Conservation (phyloP, 1,284 basidiomycete species). For the Cryptococcus depauperatus region DNA sequence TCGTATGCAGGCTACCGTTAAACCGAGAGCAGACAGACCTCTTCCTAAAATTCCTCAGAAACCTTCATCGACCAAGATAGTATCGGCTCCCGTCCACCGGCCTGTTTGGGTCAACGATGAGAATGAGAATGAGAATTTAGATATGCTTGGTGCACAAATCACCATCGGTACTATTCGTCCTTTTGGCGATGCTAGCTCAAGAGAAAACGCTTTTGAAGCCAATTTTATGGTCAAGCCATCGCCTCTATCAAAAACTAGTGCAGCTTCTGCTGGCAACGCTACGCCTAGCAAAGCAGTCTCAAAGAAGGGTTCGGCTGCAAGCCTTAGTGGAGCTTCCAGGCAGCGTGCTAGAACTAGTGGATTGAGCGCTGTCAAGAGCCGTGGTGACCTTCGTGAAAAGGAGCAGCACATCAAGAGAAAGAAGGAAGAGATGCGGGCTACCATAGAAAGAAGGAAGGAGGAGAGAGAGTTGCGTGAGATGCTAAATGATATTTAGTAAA, state of each 20-base stretch:
- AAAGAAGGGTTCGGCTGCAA: slow-evolving; percentile 1
- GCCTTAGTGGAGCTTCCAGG: slow-evolving; percentile 7
- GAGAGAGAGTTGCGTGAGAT: slow-evolving; percentile 35
- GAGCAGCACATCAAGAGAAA: slow-evolving; percentile 25
- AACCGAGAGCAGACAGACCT: slow-evolving; percentile 18
- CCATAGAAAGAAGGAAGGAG: slow-evolving; percentile 27
- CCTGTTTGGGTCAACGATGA: neutral
- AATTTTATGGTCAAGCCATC: slow-evolving; percentile 13
- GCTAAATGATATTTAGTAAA: too few relatives aligned
- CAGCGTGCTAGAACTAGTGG: slow-evolving; percentile 12
- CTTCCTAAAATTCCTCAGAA: slow-evolving; percentile 13
- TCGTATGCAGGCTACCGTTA: slow-evolving; percentile 40
- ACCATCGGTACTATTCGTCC: slow-evolving; percentile 13
- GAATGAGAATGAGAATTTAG: neutral
- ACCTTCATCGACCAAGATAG: neutral
- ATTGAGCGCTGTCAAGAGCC: slow-evolving; percentile 24
- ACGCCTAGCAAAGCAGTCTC: neutral
- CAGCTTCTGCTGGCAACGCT: neutral
- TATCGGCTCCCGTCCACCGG: neutral
- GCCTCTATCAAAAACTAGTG: too few relatives aligned
- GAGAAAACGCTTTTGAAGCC: slow-evolving; percentile 20
- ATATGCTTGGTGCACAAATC: neutral
- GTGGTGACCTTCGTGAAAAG: slow-evolving; percentile 15
- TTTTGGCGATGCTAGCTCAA: slow-evolving; percentile 28
- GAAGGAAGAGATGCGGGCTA: slow-evolving; percentile 28